Evolutionary conservation across 192 early-diverging fungal species (phyloP).

Genomic region (Linnemannia schmuckeri): DNA sequence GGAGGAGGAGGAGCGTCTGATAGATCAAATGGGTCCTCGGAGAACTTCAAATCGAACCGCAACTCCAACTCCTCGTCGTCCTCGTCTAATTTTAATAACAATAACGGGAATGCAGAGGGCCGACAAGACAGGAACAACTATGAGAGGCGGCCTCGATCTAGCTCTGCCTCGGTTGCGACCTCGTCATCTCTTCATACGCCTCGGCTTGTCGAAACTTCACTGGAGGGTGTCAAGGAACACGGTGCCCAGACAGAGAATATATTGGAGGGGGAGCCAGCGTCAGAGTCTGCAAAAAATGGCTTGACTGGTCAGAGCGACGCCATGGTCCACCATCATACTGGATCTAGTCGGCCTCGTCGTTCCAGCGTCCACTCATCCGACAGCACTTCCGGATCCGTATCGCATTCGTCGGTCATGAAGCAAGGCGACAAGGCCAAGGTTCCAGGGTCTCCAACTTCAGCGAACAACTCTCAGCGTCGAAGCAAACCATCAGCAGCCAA

Average conservation of each 20-base stretch:
- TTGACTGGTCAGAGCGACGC: not conserved
- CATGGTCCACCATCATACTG: not conserved
- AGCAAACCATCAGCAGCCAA: not conserved
- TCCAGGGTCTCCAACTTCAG: not conserved
- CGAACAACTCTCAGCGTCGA: not conserved
- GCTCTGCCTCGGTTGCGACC: not conserved
- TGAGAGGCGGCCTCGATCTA: not conserved
- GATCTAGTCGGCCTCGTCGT: not conserved
- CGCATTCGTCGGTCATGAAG: not conserved
- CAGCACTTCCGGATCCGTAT: not conserved
- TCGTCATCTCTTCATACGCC: not conserved
- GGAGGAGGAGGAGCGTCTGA: conserved; percentile 10
- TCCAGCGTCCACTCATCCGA: not conserved
- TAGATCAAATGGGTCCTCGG: not conserved
- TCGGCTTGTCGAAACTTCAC: not conserved
- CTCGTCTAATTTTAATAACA: not conserved
- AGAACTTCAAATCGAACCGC: not conserved
- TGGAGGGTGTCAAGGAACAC: not conserved
- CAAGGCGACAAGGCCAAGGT: not conserved
- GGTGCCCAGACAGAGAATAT: not conserved
- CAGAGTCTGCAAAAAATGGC: not conserved
- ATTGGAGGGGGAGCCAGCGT: not conserved
- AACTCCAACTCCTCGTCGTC: not conserved
- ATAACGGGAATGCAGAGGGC: not conserved
- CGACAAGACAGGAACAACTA: not conserved